Conservation (phyloP, 148 eudicot species). For the Mesembryanthemum crystallinum region DNA sequence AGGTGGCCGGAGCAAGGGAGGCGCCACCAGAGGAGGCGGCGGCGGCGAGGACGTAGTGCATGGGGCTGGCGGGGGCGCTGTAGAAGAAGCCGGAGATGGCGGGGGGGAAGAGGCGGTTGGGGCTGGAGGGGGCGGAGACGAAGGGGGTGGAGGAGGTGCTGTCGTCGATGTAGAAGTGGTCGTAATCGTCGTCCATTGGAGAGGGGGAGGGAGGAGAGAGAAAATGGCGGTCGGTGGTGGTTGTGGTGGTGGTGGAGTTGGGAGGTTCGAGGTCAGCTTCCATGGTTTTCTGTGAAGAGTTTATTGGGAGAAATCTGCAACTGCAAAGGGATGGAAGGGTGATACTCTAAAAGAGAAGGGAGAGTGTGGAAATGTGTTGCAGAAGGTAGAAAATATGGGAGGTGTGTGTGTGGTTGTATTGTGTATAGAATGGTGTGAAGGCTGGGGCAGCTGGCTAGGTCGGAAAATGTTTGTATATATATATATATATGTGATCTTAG, state of each 20-base stretch:
- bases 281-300: constrained; percentile 18
- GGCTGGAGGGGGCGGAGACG: constrained; percentile 85
- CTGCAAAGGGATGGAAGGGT: no score
- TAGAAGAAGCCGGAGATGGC: constrained; percentile 50
- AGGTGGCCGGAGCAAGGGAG: constrained; percentile 15
- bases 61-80: constrained; percentile 89
- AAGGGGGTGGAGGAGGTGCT: constrained; percentile 81
- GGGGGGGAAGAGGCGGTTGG: constrained; percentile 40
- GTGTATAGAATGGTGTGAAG: constrained; percentile 18
- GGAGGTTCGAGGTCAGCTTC: constrained; percentile 35
- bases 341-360: no score
- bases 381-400: background rate
- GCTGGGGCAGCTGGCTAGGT: background rate
- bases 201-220: constrained; percentile 1
- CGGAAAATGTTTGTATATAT: background rate
- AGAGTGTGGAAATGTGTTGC: background rate
- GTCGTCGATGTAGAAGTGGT: constrained; percentile 44
- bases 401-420: background rate
- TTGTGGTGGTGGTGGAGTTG: constrained; percentile 13
- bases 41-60: constrained; percentile 54
- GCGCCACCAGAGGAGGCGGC: constrained; percentile 16
- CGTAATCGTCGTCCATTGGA: constrained; percentile 29
- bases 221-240: constrained; percentile 20
- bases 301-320: no score
- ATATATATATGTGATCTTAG: background rate